These are phyloP conservation scores for Drechslerella dactyloides DNA, from an alignment of 2,329 filamentous ascomycete genomes.

Conservation along the genomic window DNA sequence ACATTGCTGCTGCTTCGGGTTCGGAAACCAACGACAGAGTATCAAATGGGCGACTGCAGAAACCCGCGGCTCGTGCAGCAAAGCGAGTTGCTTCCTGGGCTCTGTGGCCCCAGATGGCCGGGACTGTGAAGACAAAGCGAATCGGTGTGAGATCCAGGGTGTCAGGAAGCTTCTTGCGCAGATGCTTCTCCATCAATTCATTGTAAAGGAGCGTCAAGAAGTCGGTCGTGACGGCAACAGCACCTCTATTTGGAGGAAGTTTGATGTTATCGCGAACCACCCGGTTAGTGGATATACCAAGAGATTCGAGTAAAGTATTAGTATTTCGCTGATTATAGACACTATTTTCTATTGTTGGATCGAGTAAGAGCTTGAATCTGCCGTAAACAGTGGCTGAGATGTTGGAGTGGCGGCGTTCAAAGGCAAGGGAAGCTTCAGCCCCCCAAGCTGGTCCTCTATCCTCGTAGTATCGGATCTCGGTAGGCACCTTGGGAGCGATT, in stretches of 20 bases:
- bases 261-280: too few species aligned
- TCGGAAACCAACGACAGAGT: slow-evolving; percentile 31
- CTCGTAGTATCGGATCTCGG: slow-evolving; percentile 47
- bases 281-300: background rate
- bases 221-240: slow-evolving; percentile 31
- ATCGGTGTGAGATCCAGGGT: slow-evolving; percentile 50
- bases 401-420: slow-evolving; percentile 5
- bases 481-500: slow-evolving; percentile 47
- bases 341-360: slow-evolving; percentile 11
- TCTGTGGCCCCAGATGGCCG: slow-evolving; percentile 42
- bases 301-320: background rate
- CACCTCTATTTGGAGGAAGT: slow-evolving; percentile 40
- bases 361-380: slow-evolving; percentile 51
- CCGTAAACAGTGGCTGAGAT: slow-evolving; percentile 23
- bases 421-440: slow-evolving; percentile 23
- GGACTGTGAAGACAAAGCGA: slow-evolving; percentile 52
- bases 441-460: slow-evolving; percentile 18
- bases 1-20: slow-evolving; percentile 37
- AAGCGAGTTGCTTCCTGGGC: slow-evolving; percentile 31
- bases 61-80: slow-evolving; percentile 22
- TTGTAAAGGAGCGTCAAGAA: slow-evolving; percentile 43
- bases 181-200: slow-evolving; percentile 37
- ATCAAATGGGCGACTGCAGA: slow-evolving; percentile 27
- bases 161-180: slow-evolving; percentile 14
- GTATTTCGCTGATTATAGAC: slow-evolving; percentile 8